phyloP scores from a whole-genome alignment of 345 rosid species.

The Euphorbia peplus region DNA sequence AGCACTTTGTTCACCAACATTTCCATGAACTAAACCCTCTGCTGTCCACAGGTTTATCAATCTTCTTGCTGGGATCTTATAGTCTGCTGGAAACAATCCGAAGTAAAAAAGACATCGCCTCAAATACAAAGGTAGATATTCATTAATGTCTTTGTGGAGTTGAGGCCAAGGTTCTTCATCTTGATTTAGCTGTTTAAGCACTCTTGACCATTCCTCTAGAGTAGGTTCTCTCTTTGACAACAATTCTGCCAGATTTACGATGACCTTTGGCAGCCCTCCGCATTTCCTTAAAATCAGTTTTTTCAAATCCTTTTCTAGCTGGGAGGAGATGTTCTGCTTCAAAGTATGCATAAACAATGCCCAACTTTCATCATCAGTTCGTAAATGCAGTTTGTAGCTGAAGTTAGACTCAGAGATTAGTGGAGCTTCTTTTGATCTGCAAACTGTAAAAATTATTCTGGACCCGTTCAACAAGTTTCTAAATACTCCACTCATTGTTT shows the following conservation, averaged over 20 bases:
- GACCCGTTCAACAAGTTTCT: conserved; percentile 14
- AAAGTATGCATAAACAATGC: conserved; percentile 1
- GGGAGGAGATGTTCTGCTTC: conserved; percentile 9
- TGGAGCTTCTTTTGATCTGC: not conserved
- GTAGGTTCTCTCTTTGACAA: conserved; percentile 14
- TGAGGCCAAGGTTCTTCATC: conserved; percentile 1
- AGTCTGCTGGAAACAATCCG: conserved; percentile 5
- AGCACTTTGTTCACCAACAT: not conserved
- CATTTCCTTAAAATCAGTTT: conserved; percentile 16
- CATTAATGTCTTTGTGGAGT: not conserved
- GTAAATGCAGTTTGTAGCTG: conserved; percentile 9
- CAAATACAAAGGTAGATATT: not conserved
- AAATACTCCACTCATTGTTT: conserved; percentile 6
- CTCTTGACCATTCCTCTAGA: conserved; percentile 12
- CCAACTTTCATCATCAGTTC: conserved; percentile 19
- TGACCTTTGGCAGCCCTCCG: not conserved
- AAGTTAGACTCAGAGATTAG: not conserved
- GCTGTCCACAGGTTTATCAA: conserved; percentile 20
- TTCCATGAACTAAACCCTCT: conserved; percentile 7
- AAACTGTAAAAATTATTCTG: conserved; percentile 13
- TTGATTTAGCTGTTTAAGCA: conserved; percentile 1
- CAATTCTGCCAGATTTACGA: conserved; percentile 6
- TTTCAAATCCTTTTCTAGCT: conserved; percentile 3
- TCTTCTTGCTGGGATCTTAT: conserved; percentile 8
- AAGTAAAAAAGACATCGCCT: conserved; percentile 18